These are phyloP conservation scores for Psilocybe mexicana DNA, from an alignment of 1,284 basidiomycete species.

Conservation along the genomic window DNA sequence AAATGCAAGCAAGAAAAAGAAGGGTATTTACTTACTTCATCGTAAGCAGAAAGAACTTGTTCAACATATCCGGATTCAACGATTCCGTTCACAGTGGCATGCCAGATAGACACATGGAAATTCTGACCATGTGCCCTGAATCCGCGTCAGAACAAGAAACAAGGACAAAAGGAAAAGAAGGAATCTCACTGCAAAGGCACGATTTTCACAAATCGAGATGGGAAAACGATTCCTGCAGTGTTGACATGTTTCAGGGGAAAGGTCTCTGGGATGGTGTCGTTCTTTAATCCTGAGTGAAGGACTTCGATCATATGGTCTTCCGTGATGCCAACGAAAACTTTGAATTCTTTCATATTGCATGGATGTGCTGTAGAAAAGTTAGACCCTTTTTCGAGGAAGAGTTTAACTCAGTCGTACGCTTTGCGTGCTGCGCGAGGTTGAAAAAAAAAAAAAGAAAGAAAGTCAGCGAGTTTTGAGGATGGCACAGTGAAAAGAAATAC, in stretches of 20 bases:
- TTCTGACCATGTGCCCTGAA: conserved; percentile 63
- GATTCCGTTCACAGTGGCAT: conserved; percentile 62
- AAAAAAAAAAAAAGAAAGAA: not conserved
- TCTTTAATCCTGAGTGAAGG: conserved; percentile 61
- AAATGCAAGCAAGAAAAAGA: conserved; percentile 1
- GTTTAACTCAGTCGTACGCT: conserved; percentile 42
- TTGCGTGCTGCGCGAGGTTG: conserved; percentile 45
- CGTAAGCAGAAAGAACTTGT: conserved; percentile 48
- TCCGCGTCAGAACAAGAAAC: not conserved
- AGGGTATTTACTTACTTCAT: conserved; percentile 50
- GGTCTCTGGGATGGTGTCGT: conserved; percentile 62
- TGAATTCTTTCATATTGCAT: conserved; percentile 83
- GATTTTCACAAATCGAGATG: conserved; percentile 70
- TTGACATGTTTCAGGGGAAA: conserved; percentile 61
- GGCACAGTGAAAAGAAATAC: conserved; percentile 38
- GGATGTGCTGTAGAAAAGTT: conserved; percentile 55
- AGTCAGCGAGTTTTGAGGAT: not conserved
- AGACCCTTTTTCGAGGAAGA: conserved; percentile 2
- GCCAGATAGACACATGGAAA: conserved; percentile 80
- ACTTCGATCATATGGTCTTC: conserved; percentile 66
- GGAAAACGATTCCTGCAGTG: conserved; percentile 54
- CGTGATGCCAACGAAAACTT: conserved; percentile 63
- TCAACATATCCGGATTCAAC: conserved; percentile 56
- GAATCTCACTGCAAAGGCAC: conserved; percentile 65
- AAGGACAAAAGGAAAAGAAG: not conserved